Base-by-base conservation (phyloP, 768 basidiomycete species). In the Xerocomus potaroensis region DNA sequence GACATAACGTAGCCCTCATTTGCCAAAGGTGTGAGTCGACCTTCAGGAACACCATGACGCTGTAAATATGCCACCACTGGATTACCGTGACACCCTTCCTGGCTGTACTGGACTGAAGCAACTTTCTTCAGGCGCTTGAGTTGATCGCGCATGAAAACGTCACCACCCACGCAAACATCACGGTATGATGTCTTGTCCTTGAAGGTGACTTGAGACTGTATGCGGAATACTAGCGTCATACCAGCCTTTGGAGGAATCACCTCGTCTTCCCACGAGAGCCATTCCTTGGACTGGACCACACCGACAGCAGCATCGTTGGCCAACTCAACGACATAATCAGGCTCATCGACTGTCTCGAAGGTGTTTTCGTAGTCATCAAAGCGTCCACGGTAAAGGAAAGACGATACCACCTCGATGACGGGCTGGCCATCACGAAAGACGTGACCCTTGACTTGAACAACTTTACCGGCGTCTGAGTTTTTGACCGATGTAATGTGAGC, bases 281-380 rank as follows among this genome's bases (percentile, higher is more conserved):
- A 99, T 63, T 95, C 89, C 73, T 99, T 99, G 37, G 90, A 91
- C 62, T 87, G 82, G 6, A 99, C 73, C 15, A 98, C 91, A 33
- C 91, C 94, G 53, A 97, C 84, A 26, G 77, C 79, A 3, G 91
- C 87, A 53, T 91, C 85, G 5, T 76, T 83, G 27, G 75, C 71
- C 49, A 96, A 61, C 29, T 83, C 74, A 15, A 99, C 84, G 23
- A 82, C 64, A 66, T 95, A 96, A 55, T 94, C 91, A 0, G 87
- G 83, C 64, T 96, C 93, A 51, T 92, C 85, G 35, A 85, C 76
- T 11, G 84, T 85, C 67, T 97, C 92, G 68, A 99, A 99, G 0
- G 96, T 98, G 71, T 97, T 93, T 64, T 88, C 80, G 65, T 82
- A 98, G 73, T 98, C 96, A 59, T 71, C 75, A 72, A 98, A 99